A percentile compares a stretch with the other conserved stretches of the same genome.
These are phyloP conservation scores for Eragrostis curvula DNA, from an alignment of 176 grass and related monocot genomes.

Conservation along the genomic window DNA sequence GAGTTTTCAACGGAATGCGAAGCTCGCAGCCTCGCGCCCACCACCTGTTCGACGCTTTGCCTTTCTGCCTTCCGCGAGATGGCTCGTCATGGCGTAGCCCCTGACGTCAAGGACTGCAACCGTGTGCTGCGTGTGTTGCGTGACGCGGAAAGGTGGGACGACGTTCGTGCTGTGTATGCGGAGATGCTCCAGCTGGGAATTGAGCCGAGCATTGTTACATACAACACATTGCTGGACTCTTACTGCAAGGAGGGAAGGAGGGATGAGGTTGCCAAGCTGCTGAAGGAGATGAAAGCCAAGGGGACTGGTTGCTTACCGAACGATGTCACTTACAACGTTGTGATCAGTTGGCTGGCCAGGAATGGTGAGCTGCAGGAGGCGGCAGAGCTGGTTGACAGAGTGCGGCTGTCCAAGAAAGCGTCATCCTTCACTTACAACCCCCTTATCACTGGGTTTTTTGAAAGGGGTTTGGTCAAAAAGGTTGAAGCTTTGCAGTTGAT, in stretches of 20 bases:
- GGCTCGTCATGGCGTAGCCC: conserved; percentile 40
- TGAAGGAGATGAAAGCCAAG: conserved; percentile 54
- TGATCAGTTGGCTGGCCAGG: conserved; percentile 66
- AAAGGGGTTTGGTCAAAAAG: conserved; percentile 47
- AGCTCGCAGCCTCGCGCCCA: not conserved
- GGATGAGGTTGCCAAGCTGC: conserved; percentile 46
- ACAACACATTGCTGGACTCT: conserved; percentile 72
- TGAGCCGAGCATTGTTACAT: conserved; percentile 63
- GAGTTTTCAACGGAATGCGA: conserved; percentile 41
- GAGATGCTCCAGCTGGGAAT: conserved; percentile 53
- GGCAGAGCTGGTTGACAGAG: conserved; percentile 45
- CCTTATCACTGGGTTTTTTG: conserved; percentile 57
- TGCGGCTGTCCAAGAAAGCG: conserved; percentile 42
- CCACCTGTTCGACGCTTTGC: conserved; percentile 51
- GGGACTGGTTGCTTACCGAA: conserved; percentile 49
- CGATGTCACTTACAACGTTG: conserved; percentile 61
- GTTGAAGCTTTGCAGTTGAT: conserved; percentile 43
- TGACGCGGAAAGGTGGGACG: conserved; percentile 42
- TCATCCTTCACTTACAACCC: conserved; percentile 68
- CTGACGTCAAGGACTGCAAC: conserved; percentile 62
- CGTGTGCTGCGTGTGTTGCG: conserved; percentile 51
- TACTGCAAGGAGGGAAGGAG: conserved; percentile 61
- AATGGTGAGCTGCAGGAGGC: conserved; percentile 60
- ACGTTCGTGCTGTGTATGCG: conserved; percentile 29
- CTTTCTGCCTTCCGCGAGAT: conserved; percentile 64